These are phyloP conservation scores for Candida khao-thaluensis DNA, from an alignment of 805 yeast genomes.

Conservation along the genomic window DNA sequence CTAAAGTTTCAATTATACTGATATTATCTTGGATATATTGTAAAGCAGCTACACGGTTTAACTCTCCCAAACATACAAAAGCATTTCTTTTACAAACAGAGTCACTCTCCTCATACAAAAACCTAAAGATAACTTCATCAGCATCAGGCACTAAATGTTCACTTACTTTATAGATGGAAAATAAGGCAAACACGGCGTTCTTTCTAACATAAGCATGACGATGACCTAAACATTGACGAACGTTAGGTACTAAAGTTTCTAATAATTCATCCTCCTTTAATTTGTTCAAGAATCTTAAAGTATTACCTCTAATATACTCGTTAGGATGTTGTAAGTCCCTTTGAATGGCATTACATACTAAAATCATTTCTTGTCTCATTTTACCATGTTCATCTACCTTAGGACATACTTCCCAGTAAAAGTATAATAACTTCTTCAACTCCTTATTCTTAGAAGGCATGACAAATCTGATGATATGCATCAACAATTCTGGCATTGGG, in stretches of 20 bases:
- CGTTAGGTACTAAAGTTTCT: conserved; percentile 93
- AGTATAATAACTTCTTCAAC: conserved; percentile 86
- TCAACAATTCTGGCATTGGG: conserved; percentile 85
- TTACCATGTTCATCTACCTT: conserved; percentile 85
- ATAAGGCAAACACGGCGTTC: conserved; percentile 91
- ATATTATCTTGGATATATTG: conserved; percentile 74
- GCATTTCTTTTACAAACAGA: conserved; percentile 95
- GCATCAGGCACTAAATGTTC: conserved; percentile 94
- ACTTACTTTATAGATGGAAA: conserved; percentile 76
- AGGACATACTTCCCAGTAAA: conserved; percentile 98
- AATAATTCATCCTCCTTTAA: conserved; percentile 89
- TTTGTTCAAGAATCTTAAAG: conserved; percentile 87
- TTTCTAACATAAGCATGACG: conserved; percentile 98
- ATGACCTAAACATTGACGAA: conserved; percentile 87
- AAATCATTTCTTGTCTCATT: conserved; percentile 96
- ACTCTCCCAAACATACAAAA: conserved; percentile 77
- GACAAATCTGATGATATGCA: conserved; percentile 95
- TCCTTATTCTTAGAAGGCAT: conserved; percentile 94
- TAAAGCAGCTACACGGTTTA: conserved; percentile 83
- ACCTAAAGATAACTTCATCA: conserved; percentile 72
- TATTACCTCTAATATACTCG: conserved; percentile 94
- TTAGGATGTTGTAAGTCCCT: conserved; percentile 97
- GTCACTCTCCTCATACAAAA: conserved; percentile 81
- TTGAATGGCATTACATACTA: conserved; percentile 96
- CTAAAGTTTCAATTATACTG: conserved; percentile 59